Base-by-base conservation (phyloP, 345 rosid genomes). In the Aethionema arabicum region DNA sequence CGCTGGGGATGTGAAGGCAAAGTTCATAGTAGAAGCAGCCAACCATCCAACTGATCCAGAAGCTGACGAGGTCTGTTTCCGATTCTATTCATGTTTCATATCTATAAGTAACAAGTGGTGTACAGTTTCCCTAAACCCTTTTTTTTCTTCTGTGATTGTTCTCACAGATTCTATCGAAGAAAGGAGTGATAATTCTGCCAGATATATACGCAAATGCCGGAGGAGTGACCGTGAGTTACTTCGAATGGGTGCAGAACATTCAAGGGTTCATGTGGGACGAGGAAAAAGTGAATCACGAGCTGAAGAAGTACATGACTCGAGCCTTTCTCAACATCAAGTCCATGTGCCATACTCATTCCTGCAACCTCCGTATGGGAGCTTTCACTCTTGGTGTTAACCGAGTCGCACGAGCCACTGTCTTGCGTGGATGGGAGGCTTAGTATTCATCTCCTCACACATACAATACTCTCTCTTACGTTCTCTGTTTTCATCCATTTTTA, bases 221-320 rank as follows among this genome's bases (percentile, higher is more conserved):
- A 73, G 97, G 97, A 14, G 99, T 90, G 64, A 93, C 99, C 0
- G 99, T 93, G 52, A 93, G 99, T 82, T 93, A 93, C 68, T 93
- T 93, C n/a, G 97, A 93, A 79, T 95, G 96, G 99, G 97, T 95
- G 63, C 91, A 90, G 97, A 95, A 90, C 77, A 95, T 95, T 51
- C 97, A 95, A 83, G 99, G 99, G 44, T 90, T 93, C 74, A 90
- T 90, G 99, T 93, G 99, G 99, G 95, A 90, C 35, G 99, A 88
- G 71, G 93, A 86, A 8, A 83, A 88, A 72, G 95, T 90, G 76
- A 90, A 90, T 69, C 32, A 51, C 45, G 90, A 85, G 70, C 83
- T 95, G 30, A 71, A 65, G 66, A 86, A 76, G 77, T 95, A 95
- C 77, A 95, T 95, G 99, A 95, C 85, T 61, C 74, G 69, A 63